Base-by-base conservation (phyloP, 2,329 filamentous ascomycete species). In the Fusarium cicatricum region DNA sequence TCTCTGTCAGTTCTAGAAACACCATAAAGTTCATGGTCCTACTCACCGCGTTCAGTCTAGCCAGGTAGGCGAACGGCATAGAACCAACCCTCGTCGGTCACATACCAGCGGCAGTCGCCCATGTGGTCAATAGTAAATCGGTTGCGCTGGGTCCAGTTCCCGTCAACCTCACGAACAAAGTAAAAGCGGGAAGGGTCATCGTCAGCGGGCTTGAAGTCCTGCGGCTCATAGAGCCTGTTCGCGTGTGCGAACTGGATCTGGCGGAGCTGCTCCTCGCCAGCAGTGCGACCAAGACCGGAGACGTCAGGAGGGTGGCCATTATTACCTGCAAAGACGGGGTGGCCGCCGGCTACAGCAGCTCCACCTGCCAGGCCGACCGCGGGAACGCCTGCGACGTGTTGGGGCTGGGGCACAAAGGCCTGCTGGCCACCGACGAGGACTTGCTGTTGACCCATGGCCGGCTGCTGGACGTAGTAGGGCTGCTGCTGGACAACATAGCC, bases 201-300 rank as follows among this genome's bases (percentile, higher is more conserved):
- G 66, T 88, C 85, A 16, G 80, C 78, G 2, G 86, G 86, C 72
- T 86, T 84, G 69, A 87, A 85, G 64, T 87, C 84, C 76, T 88
- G 85, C 14, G 82, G 80, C 70, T 85, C 80, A 61, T 81, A 79
- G 62, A 82, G 74, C 62, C 77, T 76, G 70, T 81, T 82, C 60
- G 75, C 71, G 55, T 78, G 68, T n/a, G 81, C 80, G 59, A 82
- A 78, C 64, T 81, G 74, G 38, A 78, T 70, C 68, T 82, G 79
- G 52, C 81, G 77, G 16, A 78, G 69, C 29, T 76, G 72, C 38
- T 80, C 70, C 69, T 86, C 82, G 51, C 68, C 70, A 31, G 74
- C 71, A 2, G 83, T 86, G 60, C 77, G 79, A 58, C 83, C 83
- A 45, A 85, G 66, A 51, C 83, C 78, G 72, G 80, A 72, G 55